Evolutionary conservation across 202 grass and related monocot species (phyloP), one percentile per base, ranked within the genome.

Genomic region (Zizania palustris): DNA sequence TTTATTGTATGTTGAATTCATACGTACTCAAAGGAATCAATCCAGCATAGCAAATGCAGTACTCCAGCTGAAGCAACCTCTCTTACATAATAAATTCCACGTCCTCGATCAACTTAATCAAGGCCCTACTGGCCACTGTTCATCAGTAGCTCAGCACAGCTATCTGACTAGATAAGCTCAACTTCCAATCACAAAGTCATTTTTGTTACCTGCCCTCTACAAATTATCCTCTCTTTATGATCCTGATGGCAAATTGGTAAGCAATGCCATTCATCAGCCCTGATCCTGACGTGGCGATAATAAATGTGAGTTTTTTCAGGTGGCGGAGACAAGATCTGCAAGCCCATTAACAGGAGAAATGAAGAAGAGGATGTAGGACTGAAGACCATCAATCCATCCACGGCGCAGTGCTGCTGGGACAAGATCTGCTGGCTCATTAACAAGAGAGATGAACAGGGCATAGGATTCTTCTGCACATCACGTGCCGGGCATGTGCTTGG

Each of bases 341-440:
- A 57, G 11, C 11, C n/a, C 46, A 84, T 77, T 78, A 38, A 58
- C 45, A 65, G 20, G 3, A 46, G 46, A 54, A 16, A 78, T 43
- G 5, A 72, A 39, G 7, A 72, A 57, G 34, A 37, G 34, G 69
- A 55, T 37, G 22, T 37, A 71, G 28, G 33, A 45, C 28, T 71
- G 40, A 45, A 67, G 39, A 11, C n/a, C 18, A 21, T 45, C 5
- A n/a, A 44, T 28, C 28, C 28, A 28, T 28, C n/a, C n/a, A 42
- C 45, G 4, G 3, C 9, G 18, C n/a, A 8, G 7, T 28, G 10
- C 40, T 67, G 73, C 40, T 67, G 73, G 35, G 65, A 77, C 73
- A 84, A 60, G 74, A 72, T 57, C 66, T 84, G 82, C 66, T 11
- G 55, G 4, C 12, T 41, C 74, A 84, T 64, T 84, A 22, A 78